Base-by-base conservation (phyloP, 768 basidiomycete genomes). In the Boletus barrowsii region DNA sequence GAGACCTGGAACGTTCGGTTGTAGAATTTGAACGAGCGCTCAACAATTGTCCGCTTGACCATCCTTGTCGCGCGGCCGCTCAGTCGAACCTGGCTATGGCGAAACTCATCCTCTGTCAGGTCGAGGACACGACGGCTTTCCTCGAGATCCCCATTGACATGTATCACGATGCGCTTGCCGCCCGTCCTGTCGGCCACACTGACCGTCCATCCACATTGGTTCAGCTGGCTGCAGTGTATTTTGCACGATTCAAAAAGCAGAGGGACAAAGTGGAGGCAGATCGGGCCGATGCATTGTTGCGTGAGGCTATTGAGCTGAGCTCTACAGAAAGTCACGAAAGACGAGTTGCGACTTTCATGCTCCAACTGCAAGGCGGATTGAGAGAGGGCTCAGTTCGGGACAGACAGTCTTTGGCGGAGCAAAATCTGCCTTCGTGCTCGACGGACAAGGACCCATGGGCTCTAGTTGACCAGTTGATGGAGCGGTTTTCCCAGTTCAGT, bases 11-110 rank as follows among this genome's bases (percentile, higher is more conserved):
- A 11, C 1, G 13, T 33, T 32, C 37, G n/a, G 0, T 39, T 9
- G 33, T 43, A 4, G 5, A 7, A 0, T 48, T 56, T 14, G 39
- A 44, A 24, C 30, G 3, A 9, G 51, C 44, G 8, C 26, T 29
- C 8, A 9, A 6, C 5, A 1, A 9, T 29, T 29, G 26, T 29
- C 26, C 26, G 5, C 26, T 8, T 17, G 36, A 40, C 10, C 46
- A 56, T 30, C 51, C 55, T 26, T 53, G 51, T 48, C 51, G 18
- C 39, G 42, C 41, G 5, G 41, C 41, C 4, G 20, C 41, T 14
- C 41, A 42, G 13, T 13, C 13, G 6, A 42, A 41, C 11, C 20
- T 22, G n/a, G 13, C 20, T 6, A 5, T 11, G 2, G 26, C 26
- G 1, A 29, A 29, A 9, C 6, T 29, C 1, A 29, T 29, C 5